Evolutionary conservation across 2,329 filamentous ascomycete genomes (phyloP).

Genomic region (Neofusicoccum kwambonambiense): DNA sequence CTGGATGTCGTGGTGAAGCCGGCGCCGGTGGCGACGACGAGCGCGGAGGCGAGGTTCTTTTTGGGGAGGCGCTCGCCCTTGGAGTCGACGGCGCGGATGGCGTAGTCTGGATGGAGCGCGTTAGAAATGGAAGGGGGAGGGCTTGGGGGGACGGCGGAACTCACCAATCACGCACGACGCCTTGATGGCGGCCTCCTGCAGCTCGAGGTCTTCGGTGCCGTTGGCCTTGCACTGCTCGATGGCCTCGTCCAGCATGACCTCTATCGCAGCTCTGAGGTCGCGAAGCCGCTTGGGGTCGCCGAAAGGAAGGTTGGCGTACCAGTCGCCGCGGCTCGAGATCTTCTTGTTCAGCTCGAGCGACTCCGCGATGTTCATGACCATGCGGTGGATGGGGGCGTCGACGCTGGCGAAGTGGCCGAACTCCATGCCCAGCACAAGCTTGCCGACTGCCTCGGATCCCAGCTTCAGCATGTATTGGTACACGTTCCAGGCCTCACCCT

Average conservation of each 20-base stretch:
- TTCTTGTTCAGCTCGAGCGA: conserved; percentile 59
- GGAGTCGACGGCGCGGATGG: conserved; percentile 53
- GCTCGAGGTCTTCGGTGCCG: conserved; percentile 31
- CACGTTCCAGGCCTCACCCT: conserved; percentile 46
- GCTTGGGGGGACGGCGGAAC: no score
- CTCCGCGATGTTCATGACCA: conserved; percentile 53
- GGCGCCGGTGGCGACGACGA: conserved; percentile 56
- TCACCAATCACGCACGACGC: conserved; percentile 28
- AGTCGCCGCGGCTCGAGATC: conserved; percentile 53
- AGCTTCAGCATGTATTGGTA: conserved; percentile 53
- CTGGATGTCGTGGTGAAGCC: conserved; percentile 62
- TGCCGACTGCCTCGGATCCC: conserved; percentile 44
- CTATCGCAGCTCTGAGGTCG: conserved; percentile 24
- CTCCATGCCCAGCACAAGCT: conserved; percentile 46
- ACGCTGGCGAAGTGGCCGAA: conserved; percentile 44
- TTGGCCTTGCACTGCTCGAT: conserved; percentile 22
- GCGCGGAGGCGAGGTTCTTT: conserved; percentile 39
- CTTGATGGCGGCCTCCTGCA: conserved; percentile 39
- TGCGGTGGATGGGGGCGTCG: conserved; percentile 51
- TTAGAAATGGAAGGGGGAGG: no score
- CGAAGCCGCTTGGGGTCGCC: conserved; percentile 52
- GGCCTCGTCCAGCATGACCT: conserved; percentile 22
- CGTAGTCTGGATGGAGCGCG: conserved; percentile 41
- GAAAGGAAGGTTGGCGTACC: conserved; percentile 59
- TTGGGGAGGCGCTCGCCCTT: conserved; percentile 56